These are phyloP conservation scores for Stagonosporopsis vannaccii DNA, from an alignment of 2,329 filamentous ascomycete species.

Conservation along the genomic window DNA sequence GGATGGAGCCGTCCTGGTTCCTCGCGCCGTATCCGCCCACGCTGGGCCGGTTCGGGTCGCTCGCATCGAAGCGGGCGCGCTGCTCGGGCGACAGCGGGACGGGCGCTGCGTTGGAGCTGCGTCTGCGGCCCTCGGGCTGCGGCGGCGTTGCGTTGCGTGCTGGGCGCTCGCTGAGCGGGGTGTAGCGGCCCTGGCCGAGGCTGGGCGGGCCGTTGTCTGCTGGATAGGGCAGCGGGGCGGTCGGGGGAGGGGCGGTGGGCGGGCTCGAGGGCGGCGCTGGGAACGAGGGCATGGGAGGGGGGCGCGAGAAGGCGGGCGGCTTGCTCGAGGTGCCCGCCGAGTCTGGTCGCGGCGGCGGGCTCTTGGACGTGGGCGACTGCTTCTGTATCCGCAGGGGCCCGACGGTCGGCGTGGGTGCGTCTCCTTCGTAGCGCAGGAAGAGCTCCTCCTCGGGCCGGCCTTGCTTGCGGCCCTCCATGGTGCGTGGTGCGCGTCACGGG, in stretches of 20 bases:
- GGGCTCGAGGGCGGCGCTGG: conserved; percentile 63
- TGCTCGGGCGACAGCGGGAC: conserved; percentile 40
- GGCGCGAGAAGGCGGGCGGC: conserved; percentile 46
- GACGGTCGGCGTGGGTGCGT: conserved; percentile 75
- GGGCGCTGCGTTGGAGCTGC: conserved; percentile 41
- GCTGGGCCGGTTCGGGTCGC: conserved; percentile 58
- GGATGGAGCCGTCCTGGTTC: conserved; percentile 42
- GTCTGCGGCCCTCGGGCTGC: conserved; percentile 34
- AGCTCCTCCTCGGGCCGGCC: conserved; percentile 81
- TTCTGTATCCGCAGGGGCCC: conserved; percentile 88
- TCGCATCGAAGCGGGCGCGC: conserved; percentile 55
- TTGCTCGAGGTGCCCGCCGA: conserved; percentile 69
- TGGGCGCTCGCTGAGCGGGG: conserved; percentile 45
- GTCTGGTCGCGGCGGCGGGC: conserved; percentile 61
- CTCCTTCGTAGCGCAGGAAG: conserved; percentile 65
- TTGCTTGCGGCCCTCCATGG: conserved; percentile 61
- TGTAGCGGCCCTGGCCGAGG: conserved; percentile 41
- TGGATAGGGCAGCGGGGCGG: conserved; percentile 55
- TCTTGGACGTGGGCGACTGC: conserved; percentile 60
- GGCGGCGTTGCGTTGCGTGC: conserved; percentile 46
- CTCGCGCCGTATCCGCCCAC: conserved; percentile 54
- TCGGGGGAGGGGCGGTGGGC: conserved; percentile 52
- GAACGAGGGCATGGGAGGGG: conserved; percentile 67
- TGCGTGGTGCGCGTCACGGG: conserved; percentile 6
- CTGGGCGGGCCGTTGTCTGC: conserved; percentile 51